phyloP scores from a whole-genome alignment of 2,329 filamentous ascomycete genomes.

The Pyrenophora graminea region DNA sequence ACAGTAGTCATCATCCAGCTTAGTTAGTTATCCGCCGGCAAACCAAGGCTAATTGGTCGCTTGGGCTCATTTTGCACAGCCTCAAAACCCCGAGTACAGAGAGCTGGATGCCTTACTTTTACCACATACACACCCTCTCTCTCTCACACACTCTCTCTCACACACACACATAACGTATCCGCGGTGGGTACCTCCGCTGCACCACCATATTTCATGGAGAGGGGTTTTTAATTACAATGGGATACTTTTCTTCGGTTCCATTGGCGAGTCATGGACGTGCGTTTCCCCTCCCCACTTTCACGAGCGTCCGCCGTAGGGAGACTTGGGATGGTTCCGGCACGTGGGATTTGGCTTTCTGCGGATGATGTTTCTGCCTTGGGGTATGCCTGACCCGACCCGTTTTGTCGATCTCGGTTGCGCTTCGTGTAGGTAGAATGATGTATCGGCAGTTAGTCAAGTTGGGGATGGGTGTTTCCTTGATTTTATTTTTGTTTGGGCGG shows the following conservation, averaged over 20 bases:
- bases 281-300: background rate
- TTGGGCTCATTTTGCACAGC: conserved; percentile 1
- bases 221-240: too few relatives aligned
- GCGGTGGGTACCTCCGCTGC: too few relatives aligned
- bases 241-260: background rate
- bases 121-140: too few relatives aligned
- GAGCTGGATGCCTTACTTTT: conserved; percentile 3
- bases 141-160: too few relatives aligned
- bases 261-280: background rate
- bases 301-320: background rate
- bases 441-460: background rate
- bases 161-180: too few relatives aligned
- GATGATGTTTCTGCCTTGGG: conserved; percentile 9
- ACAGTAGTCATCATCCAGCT: background rate
- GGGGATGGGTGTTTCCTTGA: too few relatives aligned
- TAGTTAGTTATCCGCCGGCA: too few relatives aligned
- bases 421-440: background rate
- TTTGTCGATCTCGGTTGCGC: too few relatives aligned
- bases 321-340: too few relatives aligned
- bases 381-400: conserved; percentile 9
- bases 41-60: background rate
- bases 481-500: too few relatives aligned
- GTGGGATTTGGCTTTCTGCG: background rate
- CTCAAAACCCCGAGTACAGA: conserved; percentile 10
- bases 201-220: too few relatives aligned